phyloP scores from a whole-genome alignment of 352 stramenopile genomes.

The Phytophthora lateralis region DNA sequence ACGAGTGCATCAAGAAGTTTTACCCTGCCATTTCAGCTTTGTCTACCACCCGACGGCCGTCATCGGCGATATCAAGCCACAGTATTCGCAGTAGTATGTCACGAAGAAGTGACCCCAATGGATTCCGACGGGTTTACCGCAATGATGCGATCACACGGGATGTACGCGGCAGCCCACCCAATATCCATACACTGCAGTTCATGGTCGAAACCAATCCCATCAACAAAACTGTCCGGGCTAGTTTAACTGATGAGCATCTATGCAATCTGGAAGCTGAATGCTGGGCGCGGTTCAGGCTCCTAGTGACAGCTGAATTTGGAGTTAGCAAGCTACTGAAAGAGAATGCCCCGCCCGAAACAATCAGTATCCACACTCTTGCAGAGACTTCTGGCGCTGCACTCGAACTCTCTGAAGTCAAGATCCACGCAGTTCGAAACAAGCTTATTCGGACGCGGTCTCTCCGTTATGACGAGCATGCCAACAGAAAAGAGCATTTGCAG shows the following conservation, averaged over 20 bases:
- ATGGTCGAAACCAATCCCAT: conserved; percentile 58
- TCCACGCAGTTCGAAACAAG: conserved; percentile 20
- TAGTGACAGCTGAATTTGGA: conserved; percentile 37
- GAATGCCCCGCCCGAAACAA: conserved; percentile 22
- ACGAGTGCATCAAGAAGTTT: conserved; percentile 46
- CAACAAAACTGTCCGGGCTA: conserved; percentile 49
- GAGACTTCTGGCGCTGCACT: neutral
- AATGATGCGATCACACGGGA: conserved; percentile 3
- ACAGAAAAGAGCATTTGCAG: neutral
- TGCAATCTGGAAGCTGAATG: conserved; percentile 50
- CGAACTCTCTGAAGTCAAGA: conserved; percentile 18
- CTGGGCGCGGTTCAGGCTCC: conserved; percentile 54
- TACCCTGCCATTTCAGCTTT: conserved; percentile 17
- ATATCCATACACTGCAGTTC: conserved; percentile 43
- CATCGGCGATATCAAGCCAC: conserved; percentile 13
- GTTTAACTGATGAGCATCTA: conserved; percentile 47
- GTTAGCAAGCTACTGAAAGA: conserved; percentile 43
- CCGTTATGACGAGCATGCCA: conserved; percentile 16
- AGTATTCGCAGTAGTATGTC: conserved; percentile 28
- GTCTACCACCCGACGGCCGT: conserved; percentile 7
- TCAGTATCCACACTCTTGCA: neutral
- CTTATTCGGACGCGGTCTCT: conserved; percentile 18
- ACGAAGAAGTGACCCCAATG: conserved; percentile 14
- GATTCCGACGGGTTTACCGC: conserved; percentile 10
- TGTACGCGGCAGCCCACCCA: neutral